Evolutionary conservation across 2,329 filamentous ascomycete species (phyloP).

Genomic region (Pseudophaeomoniella oleicola): DNA sequence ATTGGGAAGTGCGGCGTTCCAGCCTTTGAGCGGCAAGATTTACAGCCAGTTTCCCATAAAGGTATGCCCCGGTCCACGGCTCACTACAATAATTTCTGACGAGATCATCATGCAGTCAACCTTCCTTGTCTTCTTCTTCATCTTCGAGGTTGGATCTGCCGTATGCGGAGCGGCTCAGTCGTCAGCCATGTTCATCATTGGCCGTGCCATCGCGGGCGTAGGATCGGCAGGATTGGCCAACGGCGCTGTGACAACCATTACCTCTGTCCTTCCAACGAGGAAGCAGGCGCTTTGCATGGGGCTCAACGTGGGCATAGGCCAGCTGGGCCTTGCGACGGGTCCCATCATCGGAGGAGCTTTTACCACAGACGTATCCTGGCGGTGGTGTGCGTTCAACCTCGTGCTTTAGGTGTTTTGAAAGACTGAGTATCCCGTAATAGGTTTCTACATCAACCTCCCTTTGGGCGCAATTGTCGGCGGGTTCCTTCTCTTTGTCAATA

Average conservation of each 20-base stretch:
- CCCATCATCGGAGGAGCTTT: slow-evolving; percentile 21
- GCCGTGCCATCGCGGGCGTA: slow-evolving; percentile 12
- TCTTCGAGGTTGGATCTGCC: slow-evolving; percentile 18
- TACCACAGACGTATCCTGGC: slow-evolving; percentile 19
- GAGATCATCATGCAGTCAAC: slow-evolving; percentile 12
- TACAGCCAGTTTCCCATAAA: slow-evolving; percentile 12
- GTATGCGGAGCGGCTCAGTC: slow-evolving; percentile 13
- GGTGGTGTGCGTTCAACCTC: slow-evolving; percentile 20
- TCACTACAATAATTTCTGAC: slow-evolving; percentile 1
- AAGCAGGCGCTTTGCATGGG: slow-evolving; percentile 10
- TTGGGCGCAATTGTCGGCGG: slow-evolving; percentile 15
- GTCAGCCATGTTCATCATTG: slow-evolving; percentile 15
- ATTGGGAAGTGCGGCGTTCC: slow-evolving; percentile 12
- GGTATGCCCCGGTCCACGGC: slow-evolving; percentile 4
- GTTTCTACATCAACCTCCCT: slow-evolving; percentile 24
- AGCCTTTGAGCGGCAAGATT: slow-evolving; percentile 14
- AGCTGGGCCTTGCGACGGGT: slow-evolving; percentile 2
- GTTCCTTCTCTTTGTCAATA: slow-evolving; percentile 13
- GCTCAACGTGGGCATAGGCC: slow-evolving; percentile 13
- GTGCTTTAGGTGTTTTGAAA: neutral
- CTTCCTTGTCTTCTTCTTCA: slow-evolving; percentile 15
- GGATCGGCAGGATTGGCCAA: slow-evolving; percentile 13
- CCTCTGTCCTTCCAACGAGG: slow-evolving; percentile 7
- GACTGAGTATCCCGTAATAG: slow-evolving; percentile 5
- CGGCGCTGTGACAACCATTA: slow-evolving; percentile 11